phyloP scores from a whole-genome alignment of 768 basidiomycete species.

The Termitomyces sp. region DNA sequence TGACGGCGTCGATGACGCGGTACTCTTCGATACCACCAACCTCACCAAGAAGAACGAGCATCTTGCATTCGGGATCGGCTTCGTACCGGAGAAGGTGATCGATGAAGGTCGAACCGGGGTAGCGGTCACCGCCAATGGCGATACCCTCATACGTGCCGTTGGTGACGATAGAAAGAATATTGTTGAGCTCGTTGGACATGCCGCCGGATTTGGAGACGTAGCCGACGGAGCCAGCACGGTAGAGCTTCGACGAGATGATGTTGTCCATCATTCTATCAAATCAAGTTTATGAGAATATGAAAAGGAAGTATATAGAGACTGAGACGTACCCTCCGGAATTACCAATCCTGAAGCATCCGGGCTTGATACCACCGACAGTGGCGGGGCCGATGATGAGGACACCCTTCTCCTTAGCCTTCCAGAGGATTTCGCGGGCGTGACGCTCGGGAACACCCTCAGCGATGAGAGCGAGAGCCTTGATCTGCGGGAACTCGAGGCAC shows the following conservation, averaged over 20 bases:
- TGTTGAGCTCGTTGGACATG: slow-evolving; percentile 99
- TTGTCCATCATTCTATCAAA: slow-evolving; percentile 94
- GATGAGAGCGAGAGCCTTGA: slow-evolving; percentile 78
- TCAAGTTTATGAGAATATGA: background rate
- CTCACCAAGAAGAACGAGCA: slow-evolving; percentile 97
- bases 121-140: slow-evolving; percentile 98
- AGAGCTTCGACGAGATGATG: slow-evolving; percentile 97
- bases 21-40: slow-evolving; percentile 99
- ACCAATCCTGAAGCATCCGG: slow-evolving; percentile 98
- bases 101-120: slow-evolving; percentile 98
- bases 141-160: slow-evolving; percentile 99
- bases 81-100: slow-evolving; percentile 98
- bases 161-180: slow-evolving; percentile 92
- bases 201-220: slow-evolving; percentile 99
- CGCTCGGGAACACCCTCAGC: slow-evolving; percentile 99
- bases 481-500: slow-evolving; percentile 59
- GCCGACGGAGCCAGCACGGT: slow-evolving; percentile 94
- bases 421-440: slow-evolving; percentile 93
- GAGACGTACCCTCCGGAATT: slow-evolving; percentile 88
- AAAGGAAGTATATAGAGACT: background rate
- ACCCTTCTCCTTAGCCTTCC: slow-evolving; percentile 76
- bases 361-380: slow-evolving; percentile 99
- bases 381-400: slow-evolving; percentile 94
- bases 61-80: slow-evolving; percentile 95
- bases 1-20: slow-evolving; percentile 97